Evolutionary conservation across 176 grass and related monocot genomes (phyloP), one percentile per base, ranked within the genome.

Genomic region (Hyparrhenia diplandra): DNA sequence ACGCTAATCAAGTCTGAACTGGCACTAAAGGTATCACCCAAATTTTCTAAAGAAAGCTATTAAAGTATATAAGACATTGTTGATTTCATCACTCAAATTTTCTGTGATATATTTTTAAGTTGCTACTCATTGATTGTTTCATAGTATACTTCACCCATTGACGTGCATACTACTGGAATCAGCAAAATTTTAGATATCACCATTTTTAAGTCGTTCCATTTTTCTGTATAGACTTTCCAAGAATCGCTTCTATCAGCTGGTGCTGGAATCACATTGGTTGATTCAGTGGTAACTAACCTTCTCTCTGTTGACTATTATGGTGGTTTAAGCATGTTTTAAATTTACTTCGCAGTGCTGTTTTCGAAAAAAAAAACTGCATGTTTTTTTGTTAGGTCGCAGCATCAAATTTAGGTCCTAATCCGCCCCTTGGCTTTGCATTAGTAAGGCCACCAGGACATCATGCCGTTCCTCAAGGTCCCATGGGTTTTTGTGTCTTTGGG

Each of bases 401-500:
- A 73, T 94, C 95, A 78, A 89, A 46, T 24, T 28, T 80, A 32
- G 81, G 72, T 25, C 30, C 51, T 59, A 77, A 80, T 45, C 89
- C 95, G 87, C 90, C 92, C 13, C 62, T 92, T 72, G 95, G 92
- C 79, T 98, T 98, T 87, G 95, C 95, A 0, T 80, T 98, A 81
- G 81, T 94, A 91, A 91, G 95, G 80, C 95, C 92, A 32, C 95
- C 95, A 71, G 95, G 95, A 66, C 95, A 98, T 79, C 92, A 98
- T 87, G 95, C 95, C 39, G 80, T 98, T 83, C 92, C 95, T 80
- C 78, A 98, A 74, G 95, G 95, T 35, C 95, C 95, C 23, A 98
- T 98, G 95, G 95, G 95, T 16, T 98, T 98, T 58, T 98, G 92
- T 39, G 90, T 98, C 75, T 98, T 98, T 75, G 95, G 95, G 73